Evolutionary conservation across 306 rosid species (phyloP), one percentile per base, ranked within the genome.

Genomic region (Sophora flavescens): DNA sequence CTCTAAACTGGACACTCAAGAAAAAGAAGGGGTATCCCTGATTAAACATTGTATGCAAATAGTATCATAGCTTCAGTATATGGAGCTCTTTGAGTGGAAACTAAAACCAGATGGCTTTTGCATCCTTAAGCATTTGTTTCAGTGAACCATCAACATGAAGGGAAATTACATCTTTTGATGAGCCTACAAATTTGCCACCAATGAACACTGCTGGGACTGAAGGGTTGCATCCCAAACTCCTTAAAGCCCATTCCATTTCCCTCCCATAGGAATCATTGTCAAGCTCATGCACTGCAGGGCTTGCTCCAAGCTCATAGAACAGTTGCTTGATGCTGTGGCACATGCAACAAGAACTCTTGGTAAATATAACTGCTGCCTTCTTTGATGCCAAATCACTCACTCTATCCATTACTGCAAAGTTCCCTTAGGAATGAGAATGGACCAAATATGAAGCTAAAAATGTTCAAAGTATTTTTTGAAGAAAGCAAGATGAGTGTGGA

Each of bases 51-150:
- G 47, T 56, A 74, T 26, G 71, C 48, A 78, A 74, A 65, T 70
- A 76, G 45, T 33, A 63, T 16, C 7, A 68, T 64, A 72, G 80
- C 73, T 70, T 63, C 26, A 75, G 80, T 76, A 28, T 32, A 54
- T 61, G 80, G 48, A 75, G 85, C 84, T 77, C 57, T 70, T 63
- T 57, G 3, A 26, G 60, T 59, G 8, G 5, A 35, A 15, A 44
- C 85, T 88, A 96, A 79, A 96, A 91, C 99, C 99, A 96, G 67
- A 96, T 96, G 74, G 99, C 99, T 72, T 73, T 89, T 11, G 99
- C 99, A 72, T 93, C 98, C 9, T 86, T 91, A 76, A 96, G 96
- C 94, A 88, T 80, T 89, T 93, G 97, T 53, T 93, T 96, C 50
- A 96, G 93, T 75, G 94, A 80, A 5, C 98, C 99, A 80, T 96